Percentiles rank a stretch among this genome's conserved stretches.
These are phyloP conservation scores for Penicillium sp. DNA, from an alignment of 2,329 filamentous ascomycete species.

Conservation along the genomic window DNA sequence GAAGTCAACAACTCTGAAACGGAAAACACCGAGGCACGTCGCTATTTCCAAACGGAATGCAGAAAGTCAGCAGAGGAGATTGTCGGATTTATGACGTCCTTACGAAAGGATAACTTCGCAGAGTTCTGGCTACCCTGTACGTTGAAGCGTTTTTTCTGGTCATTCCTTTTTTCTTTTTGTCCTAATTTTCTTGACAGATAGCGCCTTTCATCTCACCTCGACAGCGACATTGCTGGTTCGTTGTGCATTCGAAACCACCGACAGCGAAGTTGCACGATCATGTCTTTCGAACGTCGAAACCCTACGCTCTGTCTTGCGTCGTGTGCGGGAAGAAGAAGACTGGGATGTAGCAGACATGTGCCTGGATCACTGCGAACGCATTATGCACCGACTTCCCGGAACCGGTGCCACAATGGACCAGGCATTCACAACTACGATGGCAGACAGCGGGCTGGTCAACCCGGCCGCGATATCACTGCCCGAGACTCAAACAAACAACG, in stretches of 20 bases:
- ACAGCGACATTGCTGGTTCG: constrained; percentile 55
- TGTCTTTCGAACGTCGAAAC: constrained; percentile 51
- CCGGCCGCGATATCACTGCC: constrained; percentile 43
- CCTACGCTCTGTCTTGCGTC: constrained; percentile 49
- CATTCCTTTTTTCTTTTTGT: background rate
- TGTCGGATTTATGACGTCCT: constrained; percentile 50
- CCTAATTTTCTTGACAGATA: constrained; percentile 35
- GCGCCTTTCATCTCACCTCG: constrained; percentile 55
- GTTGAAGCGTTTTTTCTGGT: constrained; percentile 14
- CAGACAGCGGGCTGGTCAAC: constrained; percentile 36
- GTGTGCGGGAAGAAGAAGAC: constrained; percentile 51
- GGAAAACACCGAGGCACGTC: constrained; percentile 50
- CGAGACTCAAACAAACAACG: constrained; percentile 47
- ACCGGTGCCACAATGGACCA: constrained; percentile 23
- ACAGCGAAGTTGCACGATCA: constrained; percentile 46
- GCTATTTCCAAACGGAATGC: constrained; percentile 50
- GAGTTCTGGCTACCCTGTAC: constrained; percentile 55
- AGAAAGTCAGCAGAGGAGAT: constrained; percentile 48
- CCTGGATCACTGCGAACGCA: constrained; percentile 50
- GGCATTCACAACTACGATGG: constrained; percentile 19
- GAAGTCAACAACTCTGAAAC: constrained; percentile 45
- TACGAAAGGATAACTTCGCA: constrained; percentile 49
- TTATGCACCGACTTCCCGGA: constrained; percentile 43
- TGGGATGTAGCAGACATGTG: constrained; percentile 59
- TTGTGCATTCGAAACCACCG: constrained; percentile 53